A percentile compares a stretch with the other conserved stretches of the same genome.
Evolutionary conservation across 306 rosid genomes (phyloP).

Genomic region (Sicyos baderoa): DNA sequence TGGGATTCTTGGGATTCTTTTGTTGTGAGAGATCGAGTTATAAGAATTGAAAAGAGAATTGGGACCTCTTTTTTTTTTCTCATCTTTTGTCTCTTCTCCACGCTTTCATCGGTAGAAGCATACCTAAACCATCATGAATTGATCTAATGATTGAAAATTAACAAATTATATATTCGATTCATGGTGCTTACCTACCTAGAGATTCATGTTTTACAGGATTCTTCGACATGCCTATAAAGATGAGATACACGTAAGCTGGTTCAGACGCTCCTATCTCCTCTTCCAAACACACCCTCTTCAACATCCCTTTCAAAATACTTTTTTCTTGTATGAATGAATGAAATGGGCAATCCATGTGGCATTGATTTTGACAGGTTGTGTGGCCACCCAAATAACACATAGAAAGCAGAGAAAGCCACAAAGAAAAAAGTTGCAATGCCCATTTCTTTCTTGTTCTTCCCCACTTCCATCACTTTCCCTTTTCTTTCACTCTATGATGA

Average conservation of each 20-base stretch:
- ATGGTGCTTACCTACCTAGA: too few species aligned
- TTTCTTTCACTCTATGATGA: neutral
- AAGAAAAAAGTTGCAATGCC: neutral
- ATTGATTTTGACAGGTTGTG: conserved; percentile 9
- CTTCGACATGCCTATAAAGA: too few species aligned
- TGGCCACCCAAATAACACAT: conserved; percentile 1
- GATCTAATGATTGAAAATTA: too few species aligned
- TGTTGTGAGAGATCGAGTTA: neutral
- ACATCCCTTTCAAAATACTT: neutral
- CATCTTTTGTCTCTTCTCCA: conserved; percentile 12
- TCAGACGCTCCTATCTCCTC: neutral
- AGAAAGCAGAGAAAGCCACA: conserved; percentile 23
- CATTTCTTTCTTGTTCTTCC: neutral
- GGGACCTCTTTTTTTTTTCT: neutral
- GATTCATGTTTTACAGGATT: too few species aligned
- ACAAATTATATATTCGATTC: too few species aligned
- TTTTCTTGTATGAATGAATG: neutral
- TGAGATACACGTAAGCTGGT: too few species aligned
- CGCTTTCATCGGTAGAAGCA: neutral
- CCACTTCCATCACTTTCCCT: neutral
- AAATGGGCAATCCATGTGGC: conserved; percentile 7
- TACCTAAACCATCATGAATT: too few species aligned
- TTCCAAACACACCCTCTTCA: neutral
- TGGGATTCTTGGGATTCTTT: conserved; percentile 14
- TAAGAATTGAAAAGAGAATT: neutral